Evolutionary conservation across 73 alveolate species (phyloP).

Genomic region (Symbiodinium natans): DNA sequence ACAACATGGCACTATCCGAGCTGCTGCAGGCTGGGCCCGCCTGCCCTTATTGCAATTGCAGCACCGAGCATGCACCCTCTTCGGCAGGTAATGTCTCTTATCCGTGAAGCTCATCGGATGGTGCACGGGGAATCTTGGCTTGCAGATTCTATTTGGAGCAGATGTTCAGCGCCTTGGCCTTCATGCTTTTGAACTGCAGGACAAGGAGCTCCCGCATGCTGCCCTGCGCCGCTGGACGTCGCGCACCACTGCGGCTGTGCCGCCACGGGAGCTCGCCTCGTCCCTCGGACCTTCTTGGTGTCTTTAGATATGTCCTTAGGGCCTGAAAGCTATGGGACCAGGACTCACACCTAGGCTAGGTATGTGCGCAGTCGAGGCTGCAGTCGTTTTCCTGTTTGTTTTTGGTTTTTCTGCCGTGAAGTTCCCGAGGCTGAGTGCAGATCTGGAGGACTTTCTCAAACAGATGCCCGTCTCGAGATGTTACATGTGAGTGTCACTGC

Average conservation of each 20-base stretch:
- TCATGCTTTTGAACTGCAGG: background rate
- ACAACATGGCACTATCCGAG: slow-evolving; percentile 69
- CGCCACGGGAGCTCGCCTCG: background rate
- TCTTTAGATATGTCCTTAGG: no score
- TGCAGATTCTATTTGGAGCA: background rate
- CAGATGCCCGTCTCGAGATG: slow-evolving; percentile 42
- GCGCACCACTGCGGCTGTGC: background rate
- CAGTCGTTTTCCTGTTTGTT: background rate
- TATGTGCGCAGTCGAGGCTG: background rate
- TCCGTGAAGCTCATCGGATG: slow-evolving; percentile 72
- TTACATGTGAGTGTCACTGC: no score
- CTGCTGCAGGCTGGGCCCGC: slow-evolving; percentile 31
- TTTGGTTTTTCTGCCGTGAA: no score
- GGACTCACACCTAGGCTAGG: no score
- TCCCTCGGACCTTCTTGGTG: no score
- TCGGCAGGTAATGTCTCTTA: slow-evolving; percentile 32
- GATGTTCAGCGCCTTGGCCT: no score
- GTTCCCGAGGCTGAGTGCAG: slow-evolving; percentile 41
- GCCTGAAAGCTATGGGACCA: no score
- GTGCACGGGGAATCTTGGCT: slow-evolving; percentile 16
- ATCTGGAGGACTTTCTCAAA: slow-evolving; percentile 50
- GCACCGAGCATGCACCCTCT: background rate
- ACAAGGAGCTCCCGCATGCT: background rate
- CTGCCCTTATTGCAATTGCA: background rate
- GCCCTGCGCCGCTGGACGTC: background rate